Evolutionary conservation across 352 stramenopile genomes (phyloP).

Genomic region (Phytophthora parvispora): DNA sequence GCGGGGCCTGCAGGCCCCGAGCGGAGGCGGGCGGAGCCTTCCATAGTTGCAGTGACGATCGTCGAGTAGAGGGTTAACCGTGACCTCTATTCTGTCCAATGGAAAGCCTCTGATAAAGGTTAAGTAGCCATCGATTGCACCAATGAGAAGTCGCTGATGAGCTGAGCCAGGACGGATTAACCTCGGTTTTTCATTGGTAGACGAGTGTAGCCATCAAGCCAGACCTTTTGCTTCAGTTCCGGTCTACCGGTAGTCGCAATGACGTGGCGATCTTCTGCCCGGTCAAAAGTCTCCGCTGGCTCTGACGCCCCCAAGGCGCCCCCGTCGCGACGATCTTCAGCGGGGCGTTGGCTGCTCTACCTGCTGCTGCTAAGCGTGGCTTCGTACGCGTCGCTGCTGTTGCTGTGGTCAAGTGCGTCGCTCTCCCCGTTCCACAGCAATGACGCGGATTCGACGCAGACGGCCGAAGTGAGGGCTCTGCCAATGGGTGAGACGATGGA

Average conservation of each 20-base stretch:
- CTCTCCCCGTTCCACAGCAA: constrained; percentile 6
- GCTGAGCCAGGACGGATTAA: not conserved
- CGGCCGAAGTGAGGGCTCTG: constrained; percentile 1
- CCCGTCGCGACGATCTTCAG: not conserved
- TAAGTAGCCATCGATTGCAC: not conserved
- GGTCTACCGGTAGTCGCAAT: constrained; percentile 9
- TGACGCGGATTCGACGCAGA: not conserved
- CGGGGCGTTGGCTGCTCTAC: constrained; percentile 14
- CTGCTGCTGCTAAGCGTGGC: constrained; percentile 11
- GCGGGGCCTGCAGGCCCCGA: not conserved
- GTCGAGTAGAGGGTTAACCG: not conserved
- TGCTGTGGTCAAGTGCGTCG: constrained; percentile 16
- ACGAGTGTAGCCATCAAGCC: not conserved
- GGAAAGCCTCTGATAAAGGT: not conserved
- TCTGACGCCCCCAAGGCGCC: not conserved
- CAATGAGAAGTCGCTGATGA: not conserved
- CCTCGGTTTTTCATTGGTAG: not conserved
- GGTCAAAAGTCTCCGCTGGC: constrained; percentile 3
- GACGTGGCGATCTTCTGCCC: constrained; percentile 17
- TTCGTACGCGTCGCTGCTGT: constrained; percentile 17
- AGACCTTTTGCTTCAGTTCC: constrained; percentile 2
- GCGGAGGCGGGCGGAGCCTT: constrained; percentile 12
- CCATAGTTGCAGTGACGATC: constrained; percentile 13
- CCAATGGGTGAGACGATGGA: constrained; percentile 19
- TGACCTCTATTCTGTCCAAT: not conserved